Percentiles rank a stretch among this genome's conserved stretches.
Evolutionary conservation across 2,329 filamentous ascomycete species (phyloP).

Genomic region (Fusarium sp.): DNA sequence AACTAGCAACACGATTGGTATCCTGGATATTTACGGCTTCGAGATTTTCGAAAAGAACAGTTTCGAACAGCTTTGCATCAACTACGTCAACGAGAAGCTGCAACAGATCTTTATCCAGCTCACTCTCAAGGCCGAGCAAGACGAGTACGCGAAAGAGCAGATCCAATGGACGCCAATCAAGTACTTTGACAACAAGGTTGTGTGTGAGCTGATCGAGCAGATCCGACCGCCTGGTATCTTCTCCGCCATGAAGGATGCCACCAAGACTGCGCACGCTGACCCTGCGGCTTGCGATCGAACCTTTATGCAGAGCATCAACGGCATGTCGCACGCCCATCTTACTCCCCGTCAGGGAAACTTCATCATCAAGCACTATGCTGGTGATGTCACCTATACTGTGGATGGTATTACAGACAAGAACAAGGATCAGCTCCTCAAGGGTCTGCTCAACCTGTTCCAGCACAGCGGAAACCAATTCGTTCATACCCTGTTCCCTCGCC

Average conservation of each 20-base stretch:
- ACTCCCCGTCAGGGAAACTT: slow-evolving; percentile 94
- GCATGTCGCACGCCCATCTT: slow-evolving; percentile 91
- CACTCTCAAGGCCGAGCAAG: slow-evolving; percentile 95
- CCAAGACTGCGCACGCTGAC: slow-evolving; percentile 97
- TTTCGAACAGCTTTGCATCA: slow-evolving; percentile 99
- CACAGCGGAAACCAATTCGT: slow-evolving; percentile 88
- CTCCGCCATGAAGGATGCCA: slow-evolving; percentile 96
- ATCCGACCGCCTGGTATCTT: slow-evolving; percentile 91
- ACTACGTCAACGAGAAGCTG: slow-evolving; percentile 99
- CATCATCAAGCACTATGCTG: slow-evolving; percentile 98
- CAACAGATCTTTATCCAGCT: slow-evolving; percentile 99
- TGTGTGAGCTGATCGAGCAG: slow-evolving; percentile 96
- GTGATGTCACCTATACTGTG: slow-evolving; percentile 93
- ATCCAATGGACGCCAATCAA: slow-evolving; percentile 99
- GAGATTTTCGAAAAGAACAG: slow-evolving; percentile 99
- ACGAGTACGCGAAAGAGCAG: slow-evolving; percentile 95
- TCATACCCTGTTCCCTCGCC: slow-evolving; percentile 88
- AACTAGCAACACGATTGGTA: slow-evolving; percentile 88
- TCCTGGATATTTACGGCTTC: slow-evolving; percentile 98
- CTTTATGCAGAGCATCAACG: slow-evolving; percentile 93
- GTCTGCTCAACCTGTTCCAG: slow-evolving; percentile 87
- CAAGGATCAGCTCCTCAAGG: slow-evolving; percentile 97
- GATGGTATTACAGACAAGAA: slow-evolving; percentile 99
- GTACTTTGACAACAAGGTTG: slow-evolving; percentile 99
- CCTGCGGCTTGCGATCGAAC: slow-evolving; percentile 94